Conservation (phyloP, 805 yeast species). For the Priceomyces medius region DNA sequence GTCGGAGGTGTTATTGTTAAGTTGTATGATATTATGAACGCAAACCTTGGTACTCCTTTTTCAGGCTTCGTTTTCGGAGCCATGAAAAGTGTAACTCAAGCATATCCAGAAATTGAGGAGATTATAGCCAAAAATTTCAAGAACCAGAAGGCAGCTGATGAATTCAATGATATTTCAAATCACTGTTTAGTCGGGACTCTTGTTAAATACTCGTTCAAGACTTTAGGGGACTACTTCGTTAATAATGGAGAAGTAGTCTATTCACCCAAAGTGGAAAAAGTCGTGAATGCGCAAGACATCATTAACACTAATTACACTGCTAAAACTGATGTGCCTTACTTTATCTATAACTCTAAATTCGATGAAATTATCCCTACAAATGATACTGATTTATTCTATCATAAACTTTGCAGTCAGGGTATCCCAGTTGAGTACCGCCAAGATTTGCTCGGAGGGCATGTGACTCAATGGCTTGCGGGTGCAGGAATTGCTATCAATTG, state of each 20-base stretch:
- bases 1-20: constrained; percentile 29
- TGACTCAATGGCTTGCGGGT: constrained; percentile 15
- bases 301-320: constrained; percentile 17
- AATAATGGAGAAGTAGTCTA: constrained; percentile 14
- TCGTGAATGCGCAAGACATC: constrained; percentile 23
- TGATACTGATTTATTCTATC: constrained; percentile 12
- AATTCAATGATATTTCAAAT: neutral
- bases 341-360: constrained; percentile 20
- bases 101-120: constrained; percentile 21
- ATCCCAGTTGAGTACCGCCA: constrained; percentile 23
- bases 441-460: constrained; percentile 20
- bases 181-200: constrained; percentile 2
- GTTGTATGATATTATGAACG: constrained; percentile 18
- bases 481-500: constrained; percentile 20
- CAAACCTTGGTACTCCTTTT: constrained; percentile 19
- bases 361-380: constrained; percentile 24
- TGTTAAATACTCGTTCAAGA: neutral
- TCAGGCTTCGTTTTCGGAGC: constrained; percentile 27
- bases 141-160: constrained; percentile 3
- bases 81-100: constrained; percentile 21
- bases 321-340: constrained; percentile 24
- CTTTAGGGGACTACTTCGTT: constrained; percentile 1
- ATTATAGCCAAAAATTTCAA: constrained; percentile 5
- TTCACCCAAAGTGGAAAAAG: constrained; percentile 10
- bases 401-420: constrained; percentile 25